A percentile compares a stretch with the other conserved stretches of the same genome.
Conservation (phyloP, 2,329 filamentous ascomycete species). For the Nemania sp. region DNA sequence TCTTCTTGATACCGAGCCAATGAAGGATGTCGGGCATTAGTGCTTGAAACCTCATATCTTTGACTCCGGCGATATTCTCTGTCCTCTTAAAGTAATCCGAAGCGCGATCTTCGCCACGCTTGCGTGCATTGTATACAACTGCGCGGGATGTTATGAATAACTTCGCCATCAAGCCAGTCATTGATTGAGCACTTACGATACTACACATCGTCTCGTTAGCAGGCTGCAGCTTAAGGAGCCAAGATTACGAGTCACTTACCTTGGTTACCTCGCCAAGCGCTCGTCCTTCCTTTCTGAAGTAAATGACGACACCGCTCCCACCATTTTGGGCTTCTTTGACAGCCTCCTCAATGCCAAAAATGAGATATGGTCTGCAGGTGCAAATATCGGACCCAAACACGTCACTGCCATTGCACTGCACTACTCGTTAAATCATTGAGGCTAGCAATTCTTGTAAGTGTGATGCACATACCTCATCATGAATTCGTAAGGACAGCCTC, state of each 20-base stretch:
- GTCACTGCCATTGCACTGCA: conserved; percentile 87
- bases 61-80: conserved; percentile 97
- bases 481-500: conserved; percentile 80
- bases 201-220: conserved; percentile 43
- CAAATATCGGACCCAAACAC: conserved; percentile 98
- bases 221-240: conserved; percentile 1
- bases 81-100: conserved; percentile 96
- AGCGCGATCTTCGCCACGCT: conserved; percentile 76
- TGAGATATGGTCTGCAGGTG: conserved; percentile 92
- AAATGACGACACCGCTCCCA: conserved; percentile 93
- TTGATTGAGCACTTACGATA: conserved; percentile 48
- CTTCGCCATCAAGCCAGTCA: conserved; percentile 24
- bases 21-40: conserved; percentile 97
- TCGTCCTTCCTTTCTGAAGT: conserved; percentile 96
- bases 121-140: conserved; percentile 78
- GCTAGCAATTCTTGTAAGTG: background rate
- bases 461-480: conserved; percentile 56
- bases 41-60: conserved; percentile 96
- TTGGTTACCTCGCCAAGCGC: conserved; percentile 96
- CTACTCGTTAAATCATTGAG: conserved; percentile 23
- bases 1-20: conserved; percentile 98
- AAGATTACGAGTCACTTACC: conserved; percentile 53
- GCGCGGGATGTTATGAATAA: conserved; percentile 29
- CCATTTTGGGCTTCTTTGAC: conserved; percentile 96
- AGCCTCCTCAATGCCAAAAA: conserved; percentile 95